Percentiles rank a stretch among this genome's conserved stretches.
Conservation (phyloP, 495 filamentous ascomycete species). For the Penicillium steckii region DNA sequence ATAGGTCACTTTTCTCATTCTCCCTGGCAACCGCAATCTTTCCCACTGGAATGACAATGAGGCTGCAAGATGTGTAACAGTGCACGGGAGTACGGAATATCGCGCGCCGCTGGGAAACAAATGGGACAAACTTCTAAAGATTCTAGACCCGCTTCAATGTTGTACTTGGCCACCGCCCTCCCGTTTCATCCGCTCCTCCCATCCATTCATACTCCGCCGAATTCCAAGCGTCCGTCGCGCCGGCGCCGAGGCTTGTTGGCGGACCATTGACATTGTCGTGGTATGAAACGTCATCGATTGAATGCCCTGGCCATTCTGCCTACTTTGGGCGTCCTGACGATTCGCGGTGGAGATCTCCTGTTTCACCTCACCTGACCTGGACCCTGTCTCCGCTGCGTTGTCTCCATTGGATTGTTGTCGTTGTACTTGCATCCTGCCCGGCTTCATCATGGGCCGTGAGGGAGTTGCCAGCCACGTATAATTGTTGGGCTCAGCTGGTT, state of each 20-base stretch:
- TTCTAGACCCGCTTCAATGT: constrained; percentile 17
- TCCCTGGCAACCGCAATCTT: constrained; percentile 2
- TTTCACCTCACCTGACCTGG: constrained; percentile 26
- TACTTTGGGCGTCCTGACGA: background rate
- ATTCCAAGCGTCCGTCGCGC: constrained; percentile 55
- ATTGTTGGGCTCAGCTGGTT: constrained; percentile 34
- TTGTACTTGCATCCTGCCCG: constrained; percentile 16
- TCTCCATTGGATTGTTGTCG: constrained; percentile 10
- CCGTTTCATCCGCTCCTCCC: constrained; percentile 49
- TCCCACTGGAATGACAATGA: constrained; percentile 1
- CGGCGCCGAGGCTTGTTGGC: constrained; percentile 25
- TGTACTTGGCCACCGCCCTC: constrained; percentile 20
- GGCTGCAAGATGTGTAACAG: constrained; percentile 9
- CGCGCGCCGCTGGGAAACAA: background rate
- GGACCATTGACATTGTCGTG: constrained; percentile 49
- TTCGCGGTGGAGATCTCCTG: constrained; percentile 14
- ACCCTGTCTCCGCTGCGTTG: constrained; percentile 12
- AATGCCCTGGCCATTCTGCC: constrained; percentile 9
- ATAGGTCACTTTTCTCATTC: background rate
- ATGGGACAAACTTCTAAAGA: background rate
- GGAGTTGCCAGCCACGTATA: constrained; percentile 44
- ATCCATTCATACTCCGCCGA: constrained; percentile 58
- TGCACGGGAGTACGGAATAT: too few species aligned
- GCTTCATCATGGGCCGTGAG: constrained; percentile 24
- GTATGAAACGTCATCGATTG: constrained; percentile 51